These are phyloP conservation scores for Hygrocybe punicea DNA, from an alignment of 768 basidiomycete species.

Conservation along the genomic window DNA sequence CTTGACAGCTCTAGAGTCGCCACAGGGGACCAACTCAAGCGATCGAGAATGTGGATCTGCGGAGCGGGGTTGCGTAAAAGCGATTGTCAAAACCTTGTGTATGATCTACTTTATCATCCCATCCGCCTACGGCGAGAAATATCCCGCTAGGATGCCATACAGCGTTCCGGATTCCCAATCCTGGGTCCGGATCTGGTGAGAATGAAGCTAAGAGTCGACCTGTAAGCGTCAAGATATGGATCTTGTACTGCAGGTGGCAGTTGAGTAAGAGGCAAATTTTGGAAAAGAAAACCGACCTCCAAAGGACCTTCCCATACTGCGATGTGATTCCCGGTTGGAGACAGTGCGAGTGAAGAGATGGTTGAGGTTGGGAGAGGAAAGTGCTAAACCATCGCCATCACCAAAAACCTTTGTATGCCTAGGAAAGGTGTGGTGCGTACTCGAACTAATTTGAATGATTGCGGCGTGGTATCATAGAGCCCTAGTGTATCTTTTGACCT, in stretches of 20 bases:
- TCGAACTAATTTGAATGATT: conserved; percentile 68
- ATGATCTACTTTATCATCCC: conserved; percentile 75
- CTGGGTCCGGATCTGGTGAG: conserved; percentile 70
- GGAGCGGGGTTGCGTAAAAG: conserved; percentile 8
- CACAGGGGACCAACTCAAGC: conserved; percentile 68
- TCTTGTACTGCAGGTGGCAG: conserved; percentile 57
- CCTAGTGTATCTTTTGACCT: conserved; percentile 86
- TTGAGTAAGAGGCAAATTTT: not conserved
- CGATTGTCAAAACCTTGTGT: not conserved
- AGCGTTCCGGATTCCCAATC: conserved; percentile 74
- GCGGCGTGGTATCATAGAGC: conserved; percentile 65
- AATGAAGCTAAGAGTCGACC: conserved; percentile 66
- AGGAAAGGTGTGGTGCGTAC: conserved; percentile 36
- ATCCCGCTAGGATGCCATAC: conserved; percentile 85
- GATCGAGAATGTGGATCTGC: conserved; percentile 74
- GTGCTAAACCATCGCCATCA: conserved; percentile 50
- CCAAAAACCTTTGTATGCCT: not conserved
- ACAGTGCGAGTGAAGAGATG: conserved; percentile 66
- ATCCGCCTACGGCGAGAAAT: conserved; percentile 80
- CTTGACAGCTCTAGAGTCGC: conserved; percentile 59
- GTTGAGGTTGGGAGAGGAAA: conserved; percentile 76
- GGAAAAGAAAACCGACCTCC: conserved; percentile 50
- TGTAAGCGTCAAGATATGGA: conserved; percentile 64
- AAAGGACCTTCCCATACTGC: conserved; percentile 82
- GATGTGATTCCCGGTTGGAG: conserved; percentile 70